Evolutionary conservation across 139 green algal genomes (phyloP), one percentile per base, ranked within the genome.

Genomic region (Klebsormidium nitens): DNA sequence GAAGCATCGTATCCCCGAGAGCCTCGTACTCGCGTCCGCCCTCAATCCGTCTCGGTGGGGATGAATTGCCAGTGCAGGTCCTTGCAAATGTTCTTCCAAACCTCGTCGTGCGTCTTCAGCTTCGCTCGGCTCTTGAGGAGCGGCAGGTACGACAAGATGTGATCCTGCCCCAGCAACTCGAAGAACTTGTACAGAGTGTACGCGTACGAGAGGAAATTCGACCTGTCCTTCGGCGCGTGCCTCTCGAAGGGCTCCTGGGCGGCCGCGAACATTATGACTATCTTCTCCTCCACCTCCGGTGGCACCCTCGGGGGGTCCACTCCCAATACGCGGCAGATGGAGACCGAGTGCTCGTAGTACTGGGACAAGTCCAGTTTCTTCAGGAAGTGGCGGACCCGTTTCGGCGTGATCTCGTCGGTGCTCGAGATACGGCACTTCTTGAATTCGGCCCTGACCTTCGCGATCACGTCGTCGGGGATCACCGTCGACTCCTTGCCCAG

Each of bases 41-140:
- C n/a, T n/a, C n/a, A n/a, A n/a, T n/a, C n/a, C n/a, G n/a, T n/a
- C n/a, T n/a, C n/a, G 36, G 5, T 52, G 40, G 52, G 42, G n/a
- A 69, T 70, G 39, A 76, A 76, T 17, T 76, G 36, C 72, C 72
- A 79, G 1, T 32, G 29, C 2, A 79, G 46, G 1, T 74, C 56
- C 5, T 47, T 44, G 44, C 72, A 79, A 19, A 79, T 79, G 4
- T 70, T 70, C 14, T 52, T 64, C 72, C 72, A 79, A 5, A 79
- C 49, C 34, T 52, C 1, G 49, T 79, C 64, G 35, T 74, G 64
- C 35, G 65, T 11, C 2, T 49, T 23, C 0, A 70, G 23, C 56
- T 81, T 74, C 2, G 66, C 74, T 3, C 61, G 8, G 19, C 49
- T 74, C 38, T 72, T 72, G 2, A 81, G 34, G 1, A 72, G 17